Conservation (phyloP, 1,284 basidiomycete genomes). For the Lentinus polychrous region DNA sequence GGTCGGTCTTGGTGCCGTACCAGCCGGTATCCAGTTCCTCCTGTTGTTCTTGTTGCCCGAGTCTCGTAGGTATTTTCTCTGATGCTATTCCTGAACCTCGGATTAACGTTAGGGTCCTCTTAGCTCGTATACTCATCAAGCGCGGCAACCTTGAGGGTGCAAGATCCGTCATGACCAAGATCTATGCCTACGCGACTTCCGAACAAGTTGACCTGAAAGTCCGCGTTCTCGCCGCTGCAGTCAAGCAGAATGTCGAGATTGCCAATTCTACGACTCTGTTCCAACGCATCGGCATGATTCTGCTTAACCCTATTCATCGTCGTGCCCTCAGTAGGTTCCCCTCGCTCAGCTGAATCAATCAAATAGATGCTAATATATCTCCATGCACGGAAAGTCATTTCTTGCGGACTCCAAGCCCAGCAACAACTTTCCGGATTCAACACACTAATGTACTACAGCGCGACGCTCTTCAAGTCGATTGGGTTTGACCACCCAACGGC, state of each 20-base stretch:
- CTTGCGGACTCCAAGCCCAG: slow-evolving; percentile 74
- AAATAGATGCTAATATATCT: not conserved
- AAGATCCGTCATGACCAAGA: slow-evolving; percentile 46
- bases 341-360: not conserved
- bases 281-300: slow-evolving; percentile 49
- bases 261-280: slow-evolving; percentile 54
- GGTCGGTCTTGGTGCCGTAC: slow-evolving; percentile 70
- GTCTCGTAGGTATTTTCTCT: slow-evolving; percentile 47
- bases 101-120: not conserved
- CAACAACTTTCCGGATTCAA: slow-evolving; percentile 77
- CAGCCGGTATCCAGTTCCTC: slow-evolving; percentile 58
- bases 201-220: slow-evolving; percentile 67
- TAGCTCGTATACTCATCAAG: slow-evolving; percentile 69
- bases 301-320: slow-evolving; percentile 53
- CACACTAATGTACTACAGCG: slow-evolving; percentile 56
- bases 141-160: slow-evolving; percentile 45
- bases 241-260: slow-evolving; percentile 58
- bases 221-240: slow-evolving; percentile 52
- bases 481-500: slow-evolving; percentile 79
- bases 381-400: slow-evolving; percentile 46
- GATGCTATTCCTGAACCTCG: not conserved
- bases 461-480: slow-evolving; percentile 73
- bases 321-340: slow-evolving; percentile 60
- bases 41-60: slow-evolving; percentile 68
- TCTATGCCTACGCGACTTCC: slow-evolving; percentile 60